phyloP scores from a whole-genome alignment of 495 filamentous ascomycete genomes.

The Podospora bellae-mahoneyi region DNA sequence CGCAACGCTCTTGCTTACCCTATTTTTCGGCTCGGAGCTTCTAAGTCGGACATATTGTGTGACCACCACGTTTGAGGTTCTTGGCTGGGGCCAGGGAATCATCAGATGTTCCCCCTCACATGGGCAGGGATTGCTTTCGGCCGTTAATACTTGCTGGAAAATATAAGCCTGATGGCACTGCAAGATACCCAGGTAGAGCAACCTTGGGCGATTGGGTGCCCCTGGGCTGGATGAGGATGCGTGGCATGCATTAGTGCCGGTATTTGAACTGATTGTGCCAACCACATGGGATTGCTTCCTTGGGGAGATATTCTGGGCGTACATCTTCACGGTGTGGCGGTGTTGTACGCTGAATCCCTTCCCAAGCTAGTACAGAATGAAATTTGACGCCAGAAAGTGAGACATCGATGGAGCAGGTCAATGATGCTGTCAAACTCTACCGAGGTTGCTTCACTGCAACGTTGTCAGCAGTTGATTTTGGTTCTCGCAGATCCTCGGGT shows the following conservation, averaged over 20 bases:
- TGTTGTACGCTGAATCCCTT: not conserved
- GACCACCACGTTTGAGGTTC: not conserved
- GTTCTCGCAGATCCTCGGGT: not conserved
- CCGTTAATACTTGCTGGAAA: not conserved
- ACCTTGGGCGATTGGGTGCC: not conserved
- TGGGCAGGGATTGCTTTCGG: not conserved
- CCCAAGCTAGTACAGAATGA: not conserved
- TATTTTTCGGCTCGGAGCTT: not conserved
- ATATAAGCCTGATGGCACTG: not conserved
- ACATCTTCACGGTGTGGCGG: not conserved
- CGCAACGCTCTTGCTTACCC: not conserved
- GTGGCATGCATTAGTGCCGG: not conserved
- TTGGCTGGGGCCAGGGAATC: not conserved
- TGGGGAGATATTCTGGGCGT: not conserved
- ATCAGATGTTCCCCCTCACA: not conserved
- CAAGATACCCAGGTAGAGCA: not conserved
- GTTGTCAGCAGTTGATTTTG: not conserved
- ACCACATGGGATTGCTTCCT: not conserved
- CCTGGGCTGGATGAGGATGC: not conserved
- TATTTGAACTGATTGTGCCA: not conserved
- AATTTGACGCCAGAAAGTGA: not conserved
- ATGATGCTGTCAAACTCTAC: not conserved
- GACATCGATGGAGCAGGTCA: not conserved
- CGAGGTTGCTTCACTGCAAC: not conserved
- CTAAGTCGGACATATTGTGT: not conserved